phyloP scores from a whole-genome alignment of 176 grass and related monocot genomes.

The Musa acuminata region DNA sequence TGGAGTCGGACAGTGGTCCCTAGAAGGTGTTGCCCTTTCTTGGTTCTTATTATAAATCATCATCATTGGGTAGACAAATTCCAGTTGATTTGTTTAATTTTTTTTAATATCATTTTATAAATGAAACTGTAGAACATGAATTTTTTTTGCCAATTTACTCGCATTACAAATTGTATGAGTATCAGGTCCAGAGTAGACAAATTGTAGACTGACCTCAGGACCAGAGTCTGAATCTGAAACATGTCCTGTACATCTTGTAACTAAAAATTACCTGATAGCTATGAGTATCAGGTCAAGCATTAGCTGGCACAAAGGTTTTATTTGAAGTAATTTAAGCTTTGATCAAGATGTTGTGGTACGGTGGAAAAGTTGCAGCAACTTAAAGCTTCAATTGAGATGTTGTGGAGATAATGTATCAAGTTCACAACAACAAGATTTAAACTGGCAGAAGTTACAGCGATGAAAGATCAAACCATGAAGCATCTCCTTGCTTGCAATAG shows the following conservation, averaged over 20 bases:
- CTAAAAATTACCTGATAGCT: not conserved
- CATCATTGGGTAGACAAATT: not conserved
- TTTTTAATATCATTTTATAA: not conserved
- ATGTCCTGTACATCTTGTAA: not conserved
- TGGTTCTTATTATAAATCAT: not conserved
- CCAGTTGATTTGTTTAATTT: not conserved
- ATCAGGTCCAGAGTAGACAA: too few species aligned
- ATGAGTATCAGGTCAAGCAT: too few species aligned
- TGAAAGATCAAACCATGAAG: too few species aligned
- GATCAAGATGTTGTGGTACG: too few species aligned
- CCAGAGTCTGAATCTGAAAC: not conserved
- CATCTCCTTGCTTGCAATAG: not conserved
- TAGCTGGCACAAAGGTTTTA: too few species aligned
- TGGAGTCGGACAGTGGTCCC: conserved; percentile 97
- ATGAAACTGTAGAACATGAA: not conserved
- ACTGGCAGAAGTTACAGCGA: too few species aligned
- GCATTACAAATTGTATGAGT: not conserved
- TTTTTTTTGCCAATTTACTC: not conserved
- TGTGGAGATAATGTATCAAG: not conserved
- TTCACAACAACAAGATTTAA: not conserved
- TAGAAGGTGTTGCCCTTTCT: conserved; percentile 55
- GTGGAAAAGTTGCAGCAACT: too few species aligned
- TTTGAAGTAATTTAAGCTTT: too few species aligned
- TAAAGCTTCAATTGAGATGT: not conserved
- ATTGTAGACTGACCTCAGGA: not conserved